Evolutionary conservation across 176 grass and related monocot species (phyloP).

Genomic region (Saccharum officinarum): DNA sequence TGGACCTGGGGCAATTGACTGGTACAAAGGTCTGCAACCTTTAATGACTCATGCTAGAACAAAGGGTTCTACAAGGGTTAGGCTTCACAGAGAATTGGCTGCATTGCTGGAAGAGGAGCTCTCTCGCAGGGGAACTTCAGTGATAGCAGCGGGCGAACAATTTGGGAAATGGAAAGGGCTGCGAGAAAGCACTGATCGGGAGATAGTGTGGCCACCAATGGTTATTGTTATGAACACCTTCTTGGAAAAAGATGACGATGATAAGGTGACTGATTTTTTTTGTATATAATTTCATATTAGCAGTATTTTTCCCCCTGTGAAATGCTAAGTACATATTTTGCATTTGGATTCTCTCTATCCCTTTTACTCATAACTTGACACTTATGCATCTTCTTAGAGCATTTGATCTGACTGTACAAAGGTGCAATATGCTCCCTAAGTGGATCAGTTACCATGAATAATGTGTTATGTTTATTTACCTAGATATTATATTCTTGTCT

Average conservation of each 20-base stretch:
- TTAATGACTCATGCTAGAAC: constrained; percentile 78
- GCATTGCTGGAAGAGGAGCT: constrained; percentile 71
- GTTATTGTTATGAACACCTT: constrained; percentile 89
- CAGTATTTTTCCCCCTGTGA: no score
- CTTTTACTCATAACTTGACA: not conserved
- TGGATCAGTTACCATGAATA: not conserved
- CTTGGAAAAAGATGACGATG: constrained; percentile 69
- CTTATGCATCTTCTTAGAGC: constrained; percentile 9
- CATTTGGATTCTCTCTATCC: not conserved
- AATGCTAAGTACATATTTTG: not conserved
- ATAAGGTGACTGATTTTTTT: constrained; percentile 43
- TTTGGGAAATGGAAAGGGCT: constrained; percentile 81
- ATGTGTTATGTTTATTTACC: not conserved
- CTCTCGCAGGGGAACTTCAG: constrained; percentile 58
- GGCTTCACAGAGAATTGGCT: constrained; percentile 74
- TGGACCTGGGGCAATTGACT: constrained; percentile 82
- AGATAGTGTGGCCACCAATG: constrained; percentile 95
- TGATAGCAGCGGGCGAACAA: constrained; percentile 65
- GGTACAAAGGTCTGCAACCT: constrained; percentile 84
- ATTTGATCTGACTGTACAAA: not conserved
- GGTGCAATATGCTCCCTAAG: not conserved
- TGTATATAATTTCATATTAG: not conserved
- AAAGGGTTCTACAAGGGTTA: constrained; percentile 70
- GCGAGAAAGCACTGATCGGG: constrained; percentile 41
- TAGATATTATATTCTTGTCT: constrained; percentile 11